phyloP scores from a whole-genome alignment of 2,329 filamentous ascomycete genomes.

The Chaetothyriales sp. region DNA sequence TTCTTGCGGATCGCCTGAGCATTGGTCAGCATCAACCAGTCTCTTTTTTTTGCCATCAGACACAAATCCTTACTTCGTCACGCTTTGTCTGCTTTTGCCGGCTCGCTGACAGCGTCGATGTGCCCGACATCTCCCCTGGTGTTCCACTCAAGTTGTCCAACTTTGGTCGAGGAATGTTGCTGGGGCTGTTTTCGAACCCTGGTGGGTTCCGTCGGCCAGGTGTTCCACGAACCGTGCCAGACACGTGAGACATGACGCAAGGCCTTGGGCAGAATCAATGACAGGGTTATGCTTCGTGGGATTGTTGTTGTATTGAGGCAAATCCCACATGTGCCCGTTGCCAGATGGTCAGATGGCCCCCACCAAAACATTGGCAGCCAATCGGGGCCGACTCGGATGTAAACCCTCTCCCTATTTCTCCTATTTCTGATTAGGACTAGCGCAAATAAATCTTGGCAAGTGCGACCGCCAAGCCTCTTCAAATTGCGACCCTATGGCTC shows the following conservation, averaged over 20 bases:
- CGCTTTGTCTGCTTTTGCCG: constrained; percentile 92
- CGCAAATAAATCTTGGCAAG: not conserved
- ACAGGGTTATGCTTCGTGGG: not conserved
- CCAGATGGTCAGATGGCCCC: not conserved
- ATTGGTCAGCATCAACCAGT: constrained; percentile 7
- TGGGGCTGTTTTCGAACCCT: constrained; percentile 41
- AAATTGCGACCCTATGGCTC: not conserved
- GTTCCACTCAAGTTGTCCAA: constrained; percentile 32
- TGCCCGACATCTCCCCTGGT: constrained; percentile 34
- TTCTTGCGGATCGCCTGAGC: constrained; percentile 81
- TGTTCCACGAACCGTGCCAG: constrained; percentile 44
- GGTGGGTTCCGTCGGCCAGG: constrained; percentile 38
- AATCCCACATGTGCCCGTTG: not conserved
- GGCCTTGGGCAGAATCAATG: not conserved
- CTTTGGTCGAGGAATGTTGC: constrained; percentile 47
- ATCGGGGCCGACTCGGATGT: not conserved
- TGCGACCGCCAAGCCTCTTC: not conserved
- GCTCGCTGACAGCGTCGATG: constrained; percentile 73
- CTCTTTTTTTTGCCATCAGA: constrained; percentile 13
- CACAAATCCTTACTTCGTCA: constrained; percentile 66
- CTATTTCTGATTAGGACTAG: not conserved
- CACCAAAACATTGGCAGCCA: not conserved
- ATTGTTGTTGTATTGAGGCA: not conserved
- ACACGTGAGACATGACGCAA: constrained; percentile 12
- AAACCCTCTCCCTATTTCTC: not conserved